Evolutionary conservation across 2,329 filamentous ascomycete species (phyloP).

Genomic region (Cladosporium sphaerospermum): DNA sequence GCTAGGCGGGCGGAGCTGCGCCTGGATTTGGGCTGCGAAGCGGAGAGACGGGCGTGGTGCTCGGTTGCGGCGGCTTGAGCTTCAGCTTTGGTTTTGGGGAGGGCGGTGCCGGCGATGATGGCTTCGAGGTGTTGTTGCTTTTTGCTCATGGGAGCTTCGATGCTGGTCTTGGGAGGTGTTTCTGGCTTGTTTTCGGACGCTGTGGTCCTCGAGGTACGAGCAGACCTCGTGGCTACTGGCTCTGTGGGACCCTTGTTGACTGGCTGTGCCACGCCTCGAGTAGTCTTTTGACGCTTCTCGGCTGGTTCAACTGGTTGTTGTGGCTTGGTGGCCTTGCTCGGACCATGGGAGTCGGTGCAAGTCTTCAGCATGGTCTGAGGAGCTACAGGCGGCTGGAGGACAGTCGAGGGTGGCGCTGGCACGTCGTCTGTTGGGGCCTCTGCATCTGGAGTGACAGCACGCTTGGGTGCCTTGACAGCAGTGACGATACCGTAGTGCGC

Average conservation of each 20-base stretch:
- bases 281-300: background rate
- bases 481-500: background rate
- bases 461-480: background rate
- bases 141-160: background rate
- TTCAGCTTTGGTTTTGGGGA: constrained; percentile 18
- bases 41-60: constrained; percentile 17
- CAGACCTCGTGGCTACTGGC: background rate
- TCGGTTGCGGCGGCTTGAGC: constrained; percentile 16
- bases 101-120: constrained; percentile 18
- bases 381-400: too few species aligned
- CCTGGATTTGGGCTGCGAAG: constrained; percentile 4
- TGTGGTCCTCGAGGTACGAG: background rate
- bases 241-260: background rate
- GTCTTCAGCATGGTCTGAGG: background rate
- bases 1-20: background rate
- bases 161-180: background rate
- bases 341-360: background rate
- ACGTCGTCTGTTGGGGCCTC: background rate
- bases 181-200: background rate
- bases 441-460: background rate
- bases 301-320: background rate
- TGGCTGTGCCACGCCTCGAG: background rate
- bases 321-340: background rate
- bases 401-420: too few species aligned
- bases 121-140: constrained; percentile 4